Conservation (phyloP, 2,329 filamentous ascomycete genomes). For the Aureobasidium sp. region DNA sequence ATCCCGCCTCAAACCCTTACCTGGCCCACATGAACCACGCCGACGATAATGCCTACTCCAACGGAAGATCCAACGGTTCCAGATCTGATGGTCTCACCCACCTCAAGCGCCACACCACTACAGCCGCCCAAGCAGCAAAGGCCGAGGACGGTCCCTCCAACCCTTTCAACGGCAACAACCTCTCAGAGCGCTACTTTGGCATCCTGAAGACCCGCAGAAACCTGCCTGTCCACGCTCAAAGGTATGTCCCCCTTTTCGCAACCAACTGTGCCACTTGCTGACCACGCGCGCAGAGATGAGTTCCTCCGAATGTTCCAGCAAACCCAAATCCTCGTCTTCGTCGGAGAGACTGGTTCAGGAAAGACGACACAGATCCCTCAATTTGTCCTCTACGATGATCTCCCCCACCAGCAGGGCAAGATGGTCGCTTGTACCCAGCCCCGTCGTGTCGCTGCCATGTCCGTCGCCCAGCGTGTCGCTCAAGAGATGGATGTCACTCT, state of each 20-base stretch:
- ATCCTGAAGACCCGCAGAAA: conserved; percentile 79
- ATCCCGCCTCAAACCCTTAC: conserved; percentile 69
- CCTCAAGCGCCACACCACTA: conserved; percentile 73
- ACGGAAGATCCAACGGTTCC: conserved; percentile 25
- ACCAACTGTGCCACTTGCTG: background rate
- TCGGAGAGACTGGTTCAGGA: conserved; percentile 97
- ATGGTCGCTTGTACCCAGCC: conserved; percentile 97
- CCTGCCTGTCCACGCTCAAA: conserved; percentile 85
- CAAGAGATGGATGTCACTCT: conserved; percentile 91
- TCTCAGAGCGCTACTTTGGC: conserved; percentile 79
- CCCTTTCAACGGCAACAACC: conserved; percentile 69
- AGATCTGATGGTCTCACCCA: conserved; percentile 39
- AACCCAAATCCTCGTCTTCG: conserved; percentile 93
- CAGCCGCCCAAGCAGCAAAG: conserved; percentile 60
- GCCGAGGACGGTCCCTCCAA: conserved; percentile 77
- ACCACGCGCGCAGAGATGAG: conserved; percentile 55
- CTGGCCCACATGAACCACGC: conserved; percentile 76
- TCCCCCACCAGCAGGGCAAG: conserved; percentile 77
- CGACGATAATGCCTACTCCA: conserved; percentile 19
- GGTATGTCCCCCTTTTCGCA: conserved; percentile 36
- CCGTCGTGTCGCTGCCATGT: conserved; percentile 96
- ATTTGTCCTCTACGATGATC: conserved; percentile 94
- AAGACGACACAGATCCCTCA: conserved; percentile 99
- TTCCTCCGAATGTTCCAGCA: conserved; percentile 90
- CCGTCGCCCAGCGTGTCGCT: conserved; percentile 93